Evolutionary conservation across 768 basidiomycete species (phyloP).

Genomic region (Collybia sordida): DNA sequence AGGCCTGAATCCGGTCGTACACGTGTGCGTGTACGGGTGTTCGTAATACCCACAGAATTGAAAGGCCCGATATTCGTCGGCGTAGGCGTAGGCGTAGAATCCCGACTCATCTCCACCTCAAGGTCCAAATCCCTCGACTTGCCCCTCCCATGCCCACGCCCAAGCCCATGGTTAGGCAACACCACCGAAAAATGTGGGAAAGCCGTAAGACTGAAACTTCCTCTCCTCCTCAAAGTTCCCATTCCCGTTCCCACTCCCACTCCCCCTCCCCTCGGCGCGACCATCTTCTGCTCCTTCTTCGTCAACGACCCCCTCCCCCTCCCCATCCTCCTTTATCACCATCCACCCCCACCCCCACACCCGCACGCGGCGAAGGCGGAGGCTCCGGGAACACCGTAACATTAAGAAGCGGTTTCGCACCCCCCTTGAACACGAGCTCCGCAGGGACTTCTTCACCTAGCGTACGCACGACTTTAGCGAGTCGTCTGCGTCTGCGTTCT

Average conservation of each 20-base stretch:
- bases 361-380: neutral
- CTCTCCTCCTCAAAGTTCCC: slow-evolving; percentile 3
- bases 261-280: neutral
- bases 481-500: slow-evolving; percentile 11
- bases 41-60: neutral
- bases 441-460: slow-evolving; percentile 18
- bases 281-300: neutral
- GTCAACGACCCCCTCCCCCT: neutral
- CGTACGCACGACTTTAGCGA: slow-evolving; percentile 18
- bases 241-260: neutral
- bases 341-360: neutral
- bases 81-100: no score
- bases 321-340: neutral
- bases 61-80: slow-evolving; percentile 1
- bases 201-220: slow-evolving; percentile 10
- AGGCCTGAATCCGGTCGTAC: neutral
- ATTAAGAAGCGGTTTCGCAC: slow-evolving; percentile 5
- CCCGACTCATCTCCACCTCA: no score
- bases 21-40: neutral
- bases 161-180: neutral
- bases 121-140: slow-evolving; percentile 7
- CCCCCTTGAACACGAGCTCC: slow-evolving; percentile 15
- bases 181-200: slow-evolving; percentile 11
- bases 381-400: slow-evolving; percentile 12
- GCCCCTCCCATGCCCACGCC: slow-evolving; percentile 9